Percentiles rank a stretch among this genome's conserved stretches.
Conservation (phyloP, 305 asterid genomes). For the Nicotiana rustica region DNA sequence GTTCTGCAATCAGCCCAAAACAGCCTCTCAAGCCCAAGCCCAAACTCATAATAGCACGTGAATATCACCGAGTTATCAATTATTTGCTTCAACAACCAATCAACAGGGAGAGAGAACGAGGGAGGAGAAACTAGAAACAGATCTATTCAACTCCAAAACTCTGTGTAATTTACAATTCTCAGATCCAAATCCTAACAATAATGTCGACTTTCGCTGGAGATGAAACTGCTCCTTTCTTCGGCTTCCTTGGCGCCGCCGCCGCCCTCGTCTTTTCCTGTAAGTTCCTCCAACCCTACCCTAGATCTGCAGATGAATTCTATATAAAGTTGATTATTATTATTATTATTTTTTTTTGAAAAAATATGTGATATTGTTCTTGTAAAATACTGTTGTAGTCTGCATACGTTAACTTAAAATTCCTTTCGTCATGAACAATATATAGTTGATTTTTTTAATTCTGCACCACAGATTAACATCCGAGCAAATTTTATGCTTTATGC, state of each 20-base stretch:
- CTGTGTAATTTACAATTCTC: not conserved
- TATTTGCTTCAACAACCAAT: not conserved
- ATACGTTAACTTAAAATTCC: no score
- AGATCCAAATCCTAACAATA: conserved; percentile 23
- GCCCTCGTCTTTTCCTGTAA: conserved; percentile 72
- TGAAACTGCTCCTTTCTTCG: conserved; percentile 80
- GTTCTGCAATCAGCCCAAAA: not conserved
- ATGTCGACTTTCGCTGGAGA: conserved; percentile 67
- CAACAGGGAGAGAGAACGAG: not conserved
- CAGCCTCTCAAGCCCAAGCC: not conserved
- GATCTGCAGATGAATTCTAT: not conserved
- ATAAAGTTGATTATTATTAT: no score
- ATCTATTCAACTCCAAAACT: conserved; percentile 28
- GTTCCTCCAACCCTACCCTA: not conserved
- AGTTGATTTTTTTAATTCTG: no score
- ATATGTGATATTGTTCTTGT: no score
- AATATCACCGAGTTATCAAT: not conserved
- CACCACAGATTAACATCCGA: not conserved
- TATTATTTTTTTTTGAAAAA: no score
- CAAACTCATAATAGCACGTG: conserved; percentile 2
- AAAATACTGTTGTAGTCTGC: no score
- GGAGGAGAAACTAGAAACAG: not conserved
- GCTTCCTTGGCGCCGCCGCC: conserved; percentile 72
- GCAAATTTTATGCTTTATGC: conserved; percentile 4
- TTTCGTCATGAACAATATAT: no score